Percentiles rank a stretch among this genome's conserved stretches.
Conservation (phyloP, 371 early-diverging fungal genomes). For the Saksenaea oblongispora region DNA sequence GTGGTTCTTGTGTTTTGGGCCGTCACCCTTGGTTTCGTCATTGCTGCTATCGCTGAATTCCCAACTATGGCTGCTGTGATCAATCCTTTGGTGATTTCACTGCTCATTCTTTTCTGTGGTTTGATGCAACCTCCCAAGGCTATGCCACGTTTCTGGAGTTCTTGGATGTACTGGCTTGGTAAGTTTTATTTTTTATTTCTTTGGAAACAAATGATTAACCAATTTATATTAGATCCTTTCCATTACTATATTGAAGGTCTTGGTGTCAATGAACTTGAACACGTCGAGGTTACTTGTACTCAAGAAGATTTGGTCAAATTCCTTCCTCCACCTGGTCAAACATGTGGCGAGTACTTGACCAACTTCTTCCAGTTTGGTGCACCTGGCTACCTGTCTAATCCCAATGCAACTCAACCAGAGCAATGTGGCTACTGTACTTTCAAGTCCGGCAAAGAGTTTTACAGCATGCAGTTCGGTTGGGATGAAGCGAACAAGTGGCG, state of each 20-base stretch:
- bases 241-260: constrained; percentile 73
- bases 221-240: constrained; percentile 47
- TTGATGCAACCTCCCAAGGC: constrained; percentile 52
- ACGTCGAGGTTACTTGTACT: constrained; percentile 47
- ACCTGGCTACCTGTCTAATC: constrained; percentile 58
- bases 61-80: constrained; percentile 60
- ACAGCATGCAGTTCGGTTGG: constrained; percentile 17
- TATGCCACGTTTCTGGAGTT: constrained; percentile 70
- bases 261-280: constrained; percentile 61
- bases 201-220: neutral
- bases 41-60: constrained; percentile 62
- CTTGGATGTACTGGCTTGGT: constrained; percentile 69
- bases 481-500: constrained; percentile 63
- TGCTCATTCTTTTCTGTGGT: constrained; percentile 65
- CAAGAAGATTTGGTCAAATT: constrained; percentile 49
- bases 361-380: constrained; percentile 42
- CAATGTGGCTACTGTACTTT: constrained; percentile 65
- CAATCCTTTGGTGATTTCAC: constrained; percentile 61
- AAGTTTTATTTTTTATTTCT: neutral
- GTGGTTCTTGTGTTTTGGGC: constrained; percentile 55
- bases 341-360: constrained; percentile 58
- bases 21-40: constrained; percentile 63
- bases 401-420: constrained; percentile 30
- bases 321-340: constrained; percentile 54
- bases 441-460: constrained; percentile 55